Conservation (phyloP, 306 rosid genomes). For the Vigna reflexopilosa region DNA sequence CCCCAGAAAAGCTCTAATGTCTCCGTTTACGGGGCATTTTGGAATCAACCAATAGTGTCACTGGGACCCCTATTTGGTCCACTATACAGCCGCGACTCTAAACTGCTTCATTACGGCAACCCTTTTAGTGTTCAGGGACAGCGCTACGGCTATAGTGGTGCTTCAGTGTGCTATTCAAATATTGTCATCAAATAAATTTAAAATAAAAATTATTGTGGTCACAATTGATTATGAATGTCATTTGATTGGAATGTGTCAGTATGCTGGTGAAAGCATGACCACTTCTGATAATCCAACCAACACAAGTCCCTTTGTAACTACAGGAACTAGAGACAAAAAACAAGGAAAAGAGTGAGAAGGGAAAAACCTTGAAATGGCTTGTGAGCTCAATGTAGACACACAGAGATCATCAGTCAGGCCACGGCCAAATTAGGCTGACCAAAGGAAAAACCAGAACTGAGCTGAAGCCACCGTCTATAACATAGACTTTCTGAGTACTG, state of each 20-base stretch:
- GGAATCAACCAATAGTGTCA: too few species aligned
- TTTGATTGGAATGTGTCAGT: constrained; percentile 36
- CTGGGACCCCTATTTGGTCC: too few species aligned
- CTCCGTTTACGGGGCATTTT: too few species aligned
- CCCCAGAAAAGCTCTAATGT: too few species aligned
- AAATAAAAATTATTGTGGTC: constrained; percentile 4
- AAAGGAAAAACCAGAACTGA: constrained; percentile 39
- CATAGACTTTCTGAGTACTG: constrained; percentile 19
- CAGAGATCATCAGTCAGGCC: constrained; percentile 40
- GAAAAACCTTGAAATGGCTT: constrained; percentile 48
- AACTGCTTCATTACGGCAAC: too few species aligned
- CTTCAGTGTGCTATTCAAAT: too few species aligned
- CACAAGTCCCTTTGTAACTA: constrained; percentile 36
- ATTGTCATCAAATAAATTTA: too few species aligned
- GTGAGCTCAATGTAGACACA: constrained; percentile 33
- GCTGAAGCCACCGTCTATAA: constrained; percentile 30
- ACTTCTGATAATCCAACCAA: constrained; percentile 41
- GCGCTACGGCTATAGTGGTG: too few species aligned
- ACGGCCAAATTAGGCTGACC: constrained; percentile 42
- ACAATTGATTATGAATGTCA: constrained; percentile 9
- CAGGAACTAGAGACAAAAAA: constrained; percentile 25
- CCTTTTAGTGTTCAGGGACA: too few species aligned
- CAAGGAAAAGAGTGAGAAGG: constrained; percentile 20
- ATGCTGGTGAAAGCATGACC: constrained; percentile 40
- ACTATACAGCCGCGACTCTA: too few species aligned